These are phyloP conservation scores for Hyaloscypha finlandica DNA, from an alignment of 495 filamentous ascomycete genomes.

Conservation along the genomic window DNA sequence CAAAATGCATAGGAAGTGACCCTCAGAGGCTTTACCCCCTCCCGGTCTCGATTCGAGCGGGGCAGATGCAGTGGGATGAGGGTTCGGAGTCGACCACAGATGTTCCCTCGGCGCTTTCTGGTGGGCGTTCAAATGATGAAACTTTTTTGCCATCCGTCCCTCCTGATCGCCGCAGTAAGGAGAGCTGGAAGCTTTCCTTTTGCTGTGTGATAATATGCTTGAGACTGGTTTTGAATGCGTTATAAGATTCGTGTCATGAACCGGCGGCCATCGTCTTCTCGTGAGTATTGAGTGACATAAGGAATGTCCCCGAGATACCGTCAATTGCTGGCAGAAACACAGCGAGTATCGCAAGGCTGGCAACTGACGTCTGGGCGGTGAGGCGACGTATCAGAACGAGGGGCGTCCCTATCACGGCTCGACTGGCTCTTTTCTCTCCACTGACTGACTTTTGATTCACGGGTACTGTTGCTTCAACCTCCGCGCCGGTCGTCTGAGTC, in stretches of 20 bases:
- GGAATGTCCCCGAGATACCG: neutral
- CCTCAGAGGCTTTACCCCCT: slow-evolving; percentile 14
- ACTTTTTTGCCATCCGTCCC: slow-evolving; percentile 8
- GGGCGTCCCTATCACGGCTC: neutral
- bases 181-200: neutral
- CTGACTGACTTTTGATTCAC: neutral
- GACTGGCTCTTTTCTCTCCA: neutral
- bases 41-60: slow-evolving; percentile 21
- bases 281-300: neutral
- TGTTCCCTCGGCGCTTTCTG: slow-evolving; percentile 8
- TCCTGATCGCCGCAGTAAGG: neutral
- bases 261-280: neutral
- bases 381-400: neutral
- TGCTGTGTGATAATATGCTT: neutral
- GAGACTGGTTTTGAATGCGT: neutral
- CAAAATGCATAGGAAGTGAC: slow-evolving; percentile 13
- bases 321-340: slow-evolving; percentile 3
- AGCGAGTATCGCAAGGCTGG: neutral
- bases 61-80: slow-evolving; percentile 12
- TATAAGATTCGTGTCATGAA: neutral
- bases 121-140: slow-evolving; percentile 9
- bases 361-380: neutral
- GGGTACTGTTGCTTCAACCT: neutral
- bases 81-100: neutral
- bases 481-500: slow-evolving; percentile 7